phyloP scores from a whole-genome alignment of 2,329 filamentous ascomycete genomes.

The Geosmithia flava region DNA sequence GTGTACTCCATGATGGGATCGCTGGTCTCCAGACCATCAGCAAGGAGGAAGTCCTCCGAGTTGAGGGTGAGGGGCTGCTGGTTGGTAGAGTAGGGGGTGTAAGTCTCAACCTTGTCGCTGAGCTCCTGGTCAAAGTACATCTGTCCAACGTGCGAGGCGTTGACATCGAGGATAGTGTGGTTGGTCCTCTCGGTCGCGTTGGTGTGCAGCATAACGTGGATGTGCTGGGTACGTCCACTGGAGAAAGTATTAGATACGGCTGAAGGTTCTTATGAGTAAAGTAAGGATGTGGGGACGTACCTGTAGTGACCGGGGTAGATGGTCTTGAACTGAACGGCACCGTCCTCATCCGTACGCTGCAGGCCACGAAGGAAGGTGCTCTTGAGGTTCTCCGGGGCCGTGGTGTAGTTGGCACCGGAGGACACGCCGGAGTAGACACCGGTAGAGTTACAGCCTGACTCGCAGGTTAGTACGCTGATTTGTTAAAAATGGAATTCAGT shows the following conservation, averaged over 20 bases:
- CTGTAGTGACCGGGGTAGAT: constrained; percentile 31
- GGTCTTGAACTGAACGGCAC: constrained; percentile 28
- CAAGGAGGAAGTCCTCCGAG: constrained; percentile 31
- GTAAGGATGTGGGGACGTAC: too few species aligned
- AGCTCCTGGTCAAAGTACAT: constrained; percentile 51
- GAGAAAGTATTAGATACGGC: neutral
- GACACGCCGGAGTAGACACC: constrained; percentile 29
- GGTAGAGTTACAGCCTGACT: constrained; percentile 22
- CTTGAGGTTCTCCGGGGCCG: constrained; percentile 19
- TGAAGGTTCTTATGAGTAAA: neutral
- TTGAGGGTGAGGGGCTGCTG: constrained; percentile 35
- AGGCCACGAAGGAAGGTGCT: constrained; percentile 21
- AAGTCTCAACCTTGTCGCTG: constrained; percentile 34
- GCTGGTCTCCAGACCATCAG: constrained; percentile 28
- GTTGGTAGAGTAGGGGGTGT: constrained; percentile 34
- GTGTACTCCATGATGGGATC: constrained; percentile 48
- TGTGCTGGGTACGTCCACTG: constrained; percentile 30
- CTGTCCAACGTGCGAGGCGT: constrained; percentile 48
- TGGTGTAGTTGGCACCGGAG: constrained; percentile 28
- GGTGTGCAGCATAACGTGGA: constrained; percentile 28
- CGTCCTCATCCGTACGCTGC: constrained; percentile 25
- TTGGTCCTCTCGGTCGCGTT: constrained; percentile 19
- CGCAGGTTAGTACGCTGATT: neutral
- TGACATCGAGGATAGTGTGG: constrained; percentile 18
- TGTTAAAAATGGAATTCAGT: neutral